A percentile compares a stretch with the other conserved stretches of the same genome.
Conservation (phyloP, 306 rosid genomes). For the Quercus suber region DNA sequence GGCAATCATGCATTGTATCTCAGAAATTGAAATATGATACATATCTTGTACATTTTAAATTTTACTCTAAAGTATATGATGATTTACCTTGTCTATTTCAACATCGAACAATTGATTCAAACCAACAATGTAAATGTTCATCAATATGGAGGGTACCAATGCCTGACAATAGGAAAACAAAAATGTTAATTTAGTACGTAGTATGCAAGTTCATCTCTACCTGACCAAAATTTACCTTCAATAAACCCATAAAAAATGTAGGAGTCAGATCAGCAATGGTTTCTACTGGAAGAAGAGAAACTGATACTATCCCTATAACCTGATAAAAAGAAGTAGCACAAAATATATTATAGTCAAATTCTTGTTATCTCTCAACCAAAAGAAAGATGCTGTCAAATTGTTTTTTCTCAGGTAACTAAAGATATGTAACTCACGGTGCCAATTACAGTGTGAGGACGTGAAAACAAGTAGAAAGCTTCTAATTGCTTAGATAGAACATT, state of each 20-base stretch:
- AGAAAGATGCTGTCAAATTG: too few relatives aligned
- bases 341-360: neutral
- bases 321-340: neutral
- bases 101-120: constrained; percentile 25
- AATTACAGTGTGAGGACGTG: constrained; percentile 26
- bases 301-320: constrained; percentile 21
- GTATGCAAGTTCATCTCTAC: neutral
- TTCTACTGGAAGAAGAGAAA: constrained; percentile 25
- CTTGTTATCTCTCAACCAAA: neutral
- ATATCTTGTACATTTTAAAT: neutral
- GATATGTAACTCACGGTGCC: constrained; percentile 18
- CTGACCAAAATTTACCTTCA: constrained; percentile 11
- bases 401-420: neutral
- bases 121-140: constrained; percentile 28
- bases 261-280: constrained; percentile 5
- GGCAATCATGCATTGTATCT: neutral
- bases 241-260: constrained; percentile 12
- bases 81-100: constrained; percentile 22
- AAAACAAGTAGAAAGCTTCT: constrained; percentile 19
- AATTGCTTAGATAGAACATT: constrained; percentile 1
- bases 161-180: constrained; percentile 11
- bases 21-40: neutral
- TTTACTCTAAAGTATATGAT: neutral
- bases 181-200: neutral
- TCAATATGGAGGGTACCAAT: constrained; percentile 13